A percentile compares a stretch with the other conserved stretches of the same genome.
phyloP scores from a whole-genome alignment of 116 monocot genomes.

The Papilionanthe hybrid region DNA sequence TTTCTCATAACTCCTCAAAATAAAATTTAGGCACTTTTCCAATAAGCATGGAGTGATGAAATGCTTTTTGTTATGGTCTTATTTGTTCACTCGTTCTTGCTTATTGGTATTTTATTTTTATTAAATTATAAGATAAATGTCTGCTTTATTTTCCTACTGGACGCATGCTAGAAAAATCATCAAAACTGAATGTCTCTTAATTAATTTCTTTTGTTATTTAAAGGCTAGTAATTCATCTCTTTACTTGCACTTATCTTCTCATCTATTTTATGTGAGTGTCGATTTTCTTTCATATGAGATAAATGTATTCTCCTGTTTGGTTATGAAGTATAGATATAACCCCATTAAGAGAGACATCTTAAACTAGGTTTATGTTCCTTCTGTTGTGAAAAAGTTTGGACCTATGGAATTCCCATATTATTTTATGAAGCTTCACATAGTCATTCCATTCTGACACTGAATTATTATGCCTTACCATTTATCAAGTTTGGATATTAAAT shows the following conservation, averaged over 20 bases:
- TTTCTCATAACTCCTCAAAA: background rate
- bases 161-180: background rate
- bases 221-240: background rate
- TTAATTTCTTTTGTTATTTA: background rate
- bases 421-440: background rate
- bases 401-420: background rate
- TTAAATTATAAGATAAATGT: constrained; percentile 1
- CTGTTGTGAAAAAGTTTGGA: background rate
- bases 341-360: background rate
- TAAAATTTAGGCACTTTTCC: background rate
- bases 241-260: background rate
- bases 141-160: background rate
- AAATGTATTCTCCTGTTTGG: background rate
- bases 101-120: background rate
- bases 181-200: background rate
- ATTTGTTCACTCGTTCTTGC: background rate
- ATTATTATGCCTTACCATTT: background rate
- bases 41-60: background rate
- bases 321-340: background rate
- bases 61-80: background rate
- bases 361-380: background rate
- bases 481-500: background rate
- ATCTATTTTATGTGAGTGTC: background rate
- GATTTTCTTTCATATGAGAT: background rate
- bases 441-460: background rate